Evolutionary conservation across 805 yeast species (phyloP), one percentile per base, ranked within the genome.

Genomic region (Candida tammaniensis): DNA sequence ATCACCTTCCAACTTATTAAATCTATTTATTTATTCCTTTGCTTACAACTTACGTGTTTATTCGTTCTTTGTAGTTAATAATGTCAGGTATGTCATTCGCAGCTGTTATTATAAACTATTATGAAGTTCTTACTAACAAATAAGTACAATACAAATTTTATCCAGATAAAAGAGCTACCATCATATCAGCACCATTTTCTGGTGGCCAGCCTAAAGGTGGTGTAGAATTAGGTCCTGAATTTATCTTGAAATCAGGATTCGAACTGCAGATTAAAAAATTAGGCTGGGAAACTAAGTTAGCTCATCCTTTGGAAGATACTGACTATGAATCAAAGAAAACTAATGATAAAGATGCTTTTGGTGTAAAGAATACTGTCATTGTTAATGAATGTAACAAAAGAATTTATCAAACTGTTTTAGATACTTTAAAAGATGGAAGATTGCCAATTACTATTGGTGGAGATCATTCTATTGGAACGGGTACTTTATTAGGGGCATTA

Each of bases 161-260:
- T 51, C 69, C 75, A 31, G 53, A 66, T 31, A 77, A 70, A 49
- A 67, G 74, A 33, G 75, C 80, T 23, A 74, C 87, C n/a, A 66
- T 91, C 35, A 76, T 93, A 40, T 70, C 81, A 13, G 97, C 96
- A 0, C 98, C 98, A 33, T 93, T 91, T 61, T 78, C 88, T 23
- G 98, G 97, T 16, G 98, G 98, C 42, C 98, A 91, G 60, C 89
- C 87, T 25, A 86, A 86, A 54, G 74, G 80, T 16, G 98, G 98
- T 44, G 97, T 91, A 24, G 98, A 91, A 54, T 73, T 78, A 32
- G 98, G 97, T 22, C 98, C 98, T n/a, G 74, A 79, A 40, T 82
- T 77, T 58, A 66, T 91, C 45, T 58, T 88, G 30, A 73, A 82
- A 42, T 74, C 77, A 35, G 96, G 96, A 4, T 68, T 91, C 39